These are phyloP conservation scores for Elsinoe necatrix DNA, from an alignment of 2,329 filamentous ascomycete species.

Conservation along the genomic window DNA sequence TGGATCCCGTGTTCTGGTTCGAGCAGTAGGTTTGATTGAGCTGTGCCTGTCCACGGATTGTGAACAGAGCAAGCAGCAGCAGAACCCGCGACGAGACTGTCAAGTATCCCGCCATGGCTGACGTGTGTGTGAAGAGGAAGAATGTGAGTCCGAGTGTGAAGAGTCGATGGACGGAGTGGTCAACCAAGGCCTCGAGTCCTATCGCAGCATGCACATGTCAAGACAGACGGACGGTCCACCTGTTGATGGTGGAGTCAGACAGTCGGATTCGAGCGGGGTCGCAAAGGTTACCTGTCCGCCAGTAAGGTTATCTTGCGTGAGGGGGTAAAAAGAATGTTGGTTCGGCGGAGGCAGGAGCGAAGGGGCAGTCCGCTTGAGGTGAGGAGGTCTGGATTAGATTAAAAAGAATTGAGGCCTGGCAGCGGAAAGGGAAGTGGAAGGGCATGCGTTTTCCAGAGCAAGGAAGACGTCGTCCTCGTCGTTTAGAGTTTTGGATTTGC, in stretches of 20 bases:
- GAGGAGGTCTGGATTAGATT: constrained; percentile 13
- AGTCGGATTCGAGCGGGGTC: neutral
- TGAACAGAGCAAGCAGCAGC: constrained; percentile 16
- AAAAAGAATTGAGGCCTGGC: constrained; percentile 7
- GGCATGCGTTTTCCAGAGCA: constrained; percentile 2
- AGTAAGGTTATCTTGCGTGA: neutral
- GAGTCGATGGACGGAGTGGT: neutral
- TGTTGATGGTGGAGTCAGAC: neutral
- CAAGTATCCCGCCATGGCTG: neutral
- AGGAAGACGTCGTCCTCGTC: neutral
- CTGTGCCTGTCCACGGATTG: constrained; percentile 17
- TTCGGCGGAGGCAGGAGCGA: neutral
- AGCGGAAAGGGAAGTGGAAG: constrained; percentile 1
- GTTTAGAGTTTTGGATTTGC: neutral
- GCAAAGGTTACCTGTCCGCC: neutral
- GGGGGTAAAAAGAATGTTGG: neutral
- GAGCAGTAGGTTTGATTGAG: constrained; percentile 37
- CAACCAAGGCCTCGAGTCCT: constrained; percentile 14
- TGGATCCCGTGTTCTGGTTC: constrained; percentile 35
- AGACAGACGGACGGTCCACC: constrained; percentile 1
- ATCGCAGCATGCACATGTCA: constrained; percentile 12
- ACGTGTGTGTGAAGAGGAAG: neutral
- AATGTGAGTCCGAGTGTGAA: neutral
- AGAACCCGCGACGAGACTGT: neutral
- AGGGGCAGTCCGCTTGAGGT: neutral